phyloP scores from a whole-genome alignment of 2,329 filamentous ascomycete genomes.

The Pseudocercospora vitis region DNA sequence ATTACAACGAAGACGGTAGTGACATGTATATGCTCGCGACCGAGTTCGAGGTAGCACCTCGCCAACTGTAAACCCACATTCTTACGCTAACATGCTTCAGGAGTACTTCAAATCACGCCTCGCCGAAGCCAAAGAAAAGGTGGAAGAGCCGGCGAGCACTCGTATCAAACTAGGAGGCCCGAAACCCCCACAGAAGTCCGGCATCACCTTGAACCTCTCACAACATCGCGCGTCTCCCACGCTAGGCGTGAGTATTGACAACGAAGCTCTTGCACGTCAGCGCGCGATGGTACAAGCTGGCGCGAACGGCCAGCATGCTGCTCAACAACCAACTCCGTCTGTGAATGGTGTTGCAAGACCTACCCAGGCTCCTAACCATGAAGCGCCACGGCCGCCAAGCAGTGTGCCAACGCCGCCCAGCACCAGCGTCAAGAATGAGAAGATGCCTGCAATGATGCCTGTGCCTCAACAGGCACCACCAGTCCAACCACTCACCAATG shows the following conservation, averaged over 20 bases:
- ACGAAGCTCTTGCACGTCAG: slow-evolving; percentile 55
- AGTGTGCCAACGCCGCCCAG: slow-evolving; percentile 38
- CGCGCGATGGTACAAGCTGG: slow-evolving; percentile 53
- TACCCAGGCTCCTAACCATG: slow-evolving; percentile 30
- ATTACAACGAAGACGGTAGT: slow-evolving; percentile 90
- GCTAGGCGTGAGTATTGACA: slow-evolving; percentile 55
- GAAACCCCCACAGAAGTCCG: slow-evolving; percentile 41
- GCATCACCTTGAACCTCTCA: slow-evolving; percentile 42
- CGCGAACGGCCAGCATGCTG: slow-evolving; percentile 43
- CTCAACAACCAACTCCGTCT: slow-evolving; percentile 31
- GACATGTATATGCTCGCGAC: slow-evolving; percentile 75
- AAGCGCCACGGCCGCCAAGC: slow-evolving; percentile 40
- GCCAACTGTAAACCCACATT: background rate
- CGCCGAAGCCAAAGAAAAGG: slow-evolving; percentile 68
- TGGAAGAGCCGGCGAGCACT: slow-evolving; percentile 69
- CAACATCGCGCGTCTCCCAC: slow-evolving; percentile 41
- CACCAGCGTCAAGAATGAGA: slow-evolving; percentile 44
- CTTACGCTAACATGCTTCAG: slow-evolving; percentile 45
- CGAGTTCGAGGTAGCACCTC: slow-evolving; percentile 70
- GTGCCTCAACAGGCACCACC: slow-evolving; percentile 37
- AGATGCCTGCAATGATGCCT: slow-evolving; percentile 43
- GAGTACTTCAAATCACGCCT: slow-evolving; percentile 67
- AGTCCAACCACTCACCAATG: slow-evolving; percentile 26
- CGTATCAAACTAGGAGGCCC: slow-evolving; percentile 70
- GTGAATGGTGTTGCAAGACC: slow-evolving; percentile 35